Percentiles rank a stretch among this genome's conserved stretches.
Evolutionary conservation across 371 early-diverging fungal species (phyloP).

Genomic region (Lichtheimia hyalospora): DNA sequence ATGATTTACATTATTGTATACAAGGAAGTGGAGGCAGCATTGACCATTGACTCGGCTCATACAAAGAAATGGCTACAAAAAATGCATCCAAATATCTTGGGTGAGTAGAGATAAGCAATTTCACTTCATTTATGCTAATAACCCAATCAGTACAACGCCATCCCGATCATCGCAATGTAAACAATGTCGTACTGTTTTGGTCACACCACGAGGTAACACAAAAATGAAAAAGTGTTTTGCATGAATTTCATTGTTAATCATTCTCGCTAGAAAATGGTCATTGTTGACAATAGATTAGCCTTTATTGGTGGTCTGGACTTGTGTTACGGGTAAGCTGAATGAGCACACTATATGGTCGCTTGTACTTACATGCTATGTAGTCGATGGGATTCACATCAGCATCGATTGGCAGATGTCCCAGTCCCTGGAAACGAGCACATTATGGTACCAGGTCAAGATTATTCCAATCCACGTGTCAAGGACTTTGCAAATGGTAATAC

Average conservation of each 20-base stretch:
- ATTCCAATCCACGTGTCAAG: constrained; percentile 86
- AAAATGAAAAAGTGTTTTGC: no score
- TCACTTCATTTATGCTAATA: neutral
- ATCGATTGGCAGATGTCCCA: constrained; percentile 72
- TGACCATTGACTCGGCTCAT: constrained; percentile 79
- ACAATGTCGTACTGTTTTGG: constrained; percentile 9
- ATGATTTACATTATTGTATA: constrained; percentile 89
- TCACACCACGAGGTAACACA: constrained; percentile 14
- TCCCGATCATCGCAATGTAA: constrained; percentile 54
- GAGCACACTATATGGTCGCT: no score
- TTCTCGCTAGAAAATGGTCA: constrained; percentile 60
- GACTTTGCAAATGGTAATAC: constrained; percentile 84
- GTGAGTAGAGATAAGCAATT: constrained; percentile 27
- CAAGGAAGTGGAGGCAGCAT: constrained; percentile 83
- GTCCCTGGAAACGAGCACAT: constrained; percentile 40
- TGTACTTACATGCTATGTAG: constrained; percentile 49
- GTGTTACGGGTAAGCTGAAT: constrained; percentile 60
- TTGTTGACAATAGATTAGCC: constrained; percentile 72
- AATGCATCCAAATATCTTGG: constrained; percentile 81
- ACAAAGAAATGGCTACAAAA: constrained; percentile 77
- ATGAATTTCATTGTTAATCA: no score
- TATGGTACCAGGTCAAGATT: constrained; percentile 87
- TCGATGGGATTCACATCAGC: constrained; percentile 83
- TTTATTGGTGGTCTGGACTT: constrained; percentile 85
- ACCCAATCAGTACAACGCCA: constrained; percentile 58